Evolutionary conservation across 2,329 filamentous ascomycete species (phyloP).

Genomic region (Diaporthe helianthi): DNA sequence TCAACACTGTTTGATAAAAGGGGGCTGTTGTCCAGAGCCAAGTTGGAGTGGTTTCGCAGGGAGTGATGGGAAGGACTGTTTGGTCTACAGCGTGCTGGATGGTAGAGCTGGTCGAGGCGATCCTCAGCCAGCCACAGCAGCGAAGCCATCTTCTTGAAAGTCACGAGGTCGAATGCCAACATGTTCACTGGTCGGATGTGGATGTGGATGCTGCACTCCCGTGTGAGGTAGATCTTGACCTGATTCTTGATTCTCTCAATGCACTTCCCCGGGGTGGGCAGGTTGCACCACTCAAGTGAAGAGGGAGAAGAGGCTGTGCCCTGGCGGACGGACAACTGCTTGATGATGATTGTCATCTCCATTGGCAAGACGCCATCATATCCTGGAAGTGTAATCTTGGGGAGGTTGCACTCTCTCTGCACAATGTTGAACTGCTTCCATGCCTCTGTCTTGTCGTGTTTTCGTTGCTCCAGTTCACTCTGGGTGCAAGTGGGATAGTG

Average conservation of each 20-base stretch:
- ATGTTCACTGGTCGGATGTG: background rate
- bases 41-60: background rate
- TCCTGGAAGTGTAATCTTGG: background rate
- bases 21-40: background rate
- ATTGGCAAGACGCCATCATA: background rate
- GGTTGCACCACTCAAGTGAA: background rate
- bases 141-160: background rate
- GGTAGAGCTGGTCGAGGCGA: background rate
- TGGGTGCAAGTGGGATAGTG: background rate
- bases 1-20: too few relatives aligned
- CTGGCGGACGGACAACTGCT: background rate
- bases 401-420: background rate
- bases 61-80: background rate
- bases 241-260: constrained; percentile 2
- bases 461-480: background rate
- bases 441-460: background rate
- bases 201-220: background rate
- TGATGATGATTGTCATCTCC: background rate
- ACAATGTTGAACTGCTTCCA: background rate
- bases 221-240: background rate
- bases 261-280: background rate
- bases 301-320: background rate
- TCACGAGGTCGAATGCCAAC: background rate
- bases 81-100: background rate
- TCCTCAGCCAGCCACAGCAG: background rate